phyloP scores from a whole-genome alignment of 306 rosid genomes.

The Aeschynomene evenia region DNA sequence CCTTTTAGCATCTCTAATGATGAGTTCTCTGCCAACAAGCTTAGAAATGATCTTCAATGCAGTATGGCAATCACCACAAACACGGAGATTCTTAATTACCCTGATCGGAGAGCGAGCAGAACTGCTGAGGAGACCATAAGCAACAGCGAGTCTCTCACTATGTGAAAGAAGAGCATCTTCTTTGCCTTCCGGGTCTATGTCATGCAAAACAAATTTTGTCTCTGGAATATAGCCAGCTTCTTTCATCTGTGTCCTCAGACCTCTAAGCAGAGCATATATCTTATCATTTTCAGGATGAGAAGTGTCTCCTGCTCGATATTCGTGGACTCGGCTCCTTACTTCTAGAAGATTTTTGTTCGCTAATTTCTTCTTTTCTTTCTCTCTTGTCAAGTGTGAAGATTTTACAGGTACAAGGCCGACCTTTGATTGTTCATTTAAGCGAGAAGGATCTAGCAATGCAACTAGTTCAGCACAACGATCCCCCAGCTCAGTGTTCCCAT shows the following conservation, averaged over 20 bases:
- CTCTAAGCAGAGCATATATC: slow-evolving; percentile 63
- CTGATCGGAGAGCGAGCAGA: slow-evolving; percentile 66
- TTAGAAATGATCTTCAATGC: slow-evolving; percentile 50
- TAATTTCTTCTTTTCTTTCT: slow-evolving; percentile 59
- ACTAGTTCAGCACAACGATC: slow-evolving; percentile 73
- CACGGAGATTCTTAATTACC: slow-evolving; percentile 80
- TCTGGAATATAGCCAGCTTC: slow-evolving; percentile 84
- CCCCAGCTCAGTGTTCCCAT: slow-evolving; percentile 68
- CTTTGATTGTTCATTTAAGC: slow-evolving; percentile 60
- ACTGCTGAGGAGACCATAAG: slow-evolving; percentile 66
- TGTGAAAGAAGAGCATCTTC: slow-evolving; percentile 80
- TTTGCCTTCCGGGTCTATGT: slow-evolving; percentile 81
- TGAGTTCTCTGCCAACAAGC: slow-evolving; percentile 48
- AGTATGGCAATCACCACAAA: slow-evolving; percentile 55
- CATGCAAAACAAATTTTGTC: slow-evolving; percentile 81
- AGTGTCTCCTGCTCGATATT: slow-evolving; percentile 86
- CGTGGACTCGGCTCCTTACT: slow-evolving; percentile 74
- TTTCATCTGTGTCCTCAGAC: slow-evolving; percentile 72
- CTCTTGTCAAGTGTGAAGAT: slow-evolving; percentile 51
- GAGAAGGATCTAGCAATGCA: slow-evolving; percentile 59
- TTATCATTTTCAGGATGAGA: slow-evolving; percentile 70
- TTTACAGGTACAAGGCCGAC: slow-evolving; percentile 70
- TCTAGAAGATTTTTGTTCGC: slow-evolving; percentile 58
- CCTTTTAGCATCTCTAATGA: slow-evolving; percentile 47
- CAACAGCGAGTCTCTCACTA: slow-evolving; percentile 87